These are phyloP conservation scores for Paspalum vaginatum DNA, from an alignment of 176 grass and related monocot genomes.

Conservation along the genomic window DNA sequence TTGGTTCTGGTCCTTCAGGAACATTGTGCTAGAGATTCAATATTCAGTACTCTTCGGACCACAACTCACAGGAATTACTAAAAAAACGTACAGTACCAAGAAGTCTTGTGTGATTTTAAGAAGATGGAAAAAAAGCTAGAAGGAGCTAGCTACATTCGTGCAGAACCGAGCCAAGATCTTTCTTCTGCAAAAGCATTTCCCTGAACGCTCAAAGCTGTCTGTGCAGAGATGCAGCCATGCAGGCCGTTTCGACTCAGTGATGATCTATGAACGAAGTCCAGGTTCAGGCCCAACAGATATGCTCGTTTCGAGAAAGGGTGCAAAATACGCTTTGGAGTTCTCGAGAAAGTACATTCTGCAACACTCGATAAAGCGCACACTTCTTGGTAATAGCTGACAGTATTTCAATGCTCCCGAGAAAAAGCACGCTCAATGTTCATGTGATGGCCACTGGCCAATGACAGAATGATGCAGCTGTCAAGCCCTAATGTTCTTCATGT, in stretches of 20 bases:
- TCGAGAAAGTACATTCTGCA: slow-evolving; percentile 40
- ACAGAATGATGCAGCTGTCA: slow-evolving; percentile 13
- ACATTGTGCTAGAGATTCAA: neutral
- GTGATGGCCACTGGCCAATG: slow-evolving; percentile 3
- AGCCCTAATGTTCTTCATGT: neutral
- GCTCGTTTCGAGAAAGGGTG: slow-evolving; percentile 39
- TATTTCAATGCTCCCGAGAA: slow-evolving; percentile 40
- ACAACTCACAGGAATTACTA: no score
- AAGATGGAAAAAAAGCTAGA: no score
- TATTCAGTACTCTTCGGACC: neutral
- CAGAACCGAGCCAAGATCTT: neutral
- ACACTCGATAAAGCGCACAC: slow-evolving; percentile 41
- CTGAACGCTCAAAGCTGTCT: neutral
- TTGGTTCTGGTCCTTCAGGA: neutral
- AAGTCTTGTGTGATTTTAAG: no score
- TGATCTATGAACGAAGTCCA: slow-evolving; percentile 1
- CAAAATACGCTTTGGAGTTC: slow-evolving; percentile 24
- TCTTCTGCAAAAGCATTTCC: neutral
- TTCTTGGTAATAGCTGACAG: slow-evolving; percentile 37
- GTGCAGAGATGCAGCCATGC: neutral
- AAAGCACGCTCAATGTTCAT: slow-evolving; percentile 22
- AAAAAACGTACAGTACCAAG: no score
- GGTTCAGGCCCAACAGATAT: neutral
- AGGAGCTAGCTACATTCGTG: neutral
- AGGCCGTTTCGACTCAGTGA: neutral